A percentile compares a stretch with the other conserved stretches of the same genome.
Conservation (phyloP, 495 filamentous ascomycete genomes). For the Aspergillus nidulans region DNA sequence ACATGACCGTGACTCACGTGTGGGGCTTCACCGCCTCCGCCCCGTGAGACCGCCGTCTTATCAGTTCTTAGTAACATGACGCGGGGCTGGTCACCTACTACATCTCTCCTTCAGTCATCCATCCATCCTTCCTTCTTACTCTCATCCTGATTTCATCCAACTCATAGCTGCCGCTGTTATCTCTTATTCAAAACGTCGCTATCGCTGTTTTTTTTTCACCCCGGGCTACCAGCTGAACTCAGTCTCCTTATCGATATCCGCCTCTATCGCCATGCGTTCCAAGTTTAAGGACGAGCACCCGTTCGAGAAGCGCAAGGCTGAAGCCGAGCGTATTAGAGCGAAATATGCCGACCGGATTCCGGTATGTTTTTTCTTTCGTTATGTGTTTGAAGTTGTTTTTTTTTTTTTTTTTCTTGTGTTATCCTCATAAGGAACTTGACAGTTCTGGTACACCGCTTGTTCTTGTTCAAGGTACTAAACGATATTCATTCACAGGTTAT, state of each 20-base stretch:
- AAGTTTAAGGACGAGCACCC: slow-evolving; percentile 99
- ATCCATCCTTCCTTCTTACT: slow-evolving; percentile 13
- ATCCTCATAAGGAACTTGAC: neutral
- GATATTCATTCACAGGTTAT: slow-evolving; percentile 64
- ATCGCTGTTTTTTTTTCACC: slow-evolving; percentile 1
- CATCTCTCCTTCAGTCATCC: slow-evolving; percentile 20
- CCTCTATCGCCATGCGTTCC: slow-evolving; percentile 66
- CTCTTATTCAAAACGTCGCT: slow-evolving; percentile 13
- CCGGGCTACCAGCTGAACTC: neutral
- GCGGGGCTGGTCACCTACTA: slow-evolving; percentile 25
- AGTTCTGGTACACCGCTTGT: slow-evolving; percentile 38
- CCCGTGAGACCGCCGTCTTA: slow-evolving; percentile 30
- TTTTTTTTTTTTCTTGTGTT: neutral
- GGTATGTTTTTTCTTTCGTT: slow-evolving; percentile 43
- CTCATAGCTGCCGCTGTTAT: slow-evolving; percentile 15
- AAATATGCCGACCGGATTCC: slow-evolving; percentile 99
- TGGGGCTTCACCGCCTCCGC: slow-evolving; percentile 33
- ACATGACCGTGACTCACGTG: slow-evolving; percentile 24
- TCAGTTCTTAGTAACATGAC: slow-evolving; percentile 24
- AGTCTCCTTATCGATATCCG: slow-evolving; percentile 1
- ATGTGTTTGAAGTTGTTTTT: neutral
- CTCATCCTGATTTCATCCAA: slow-evolving; percentile 11
- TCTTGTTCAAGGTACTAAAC: slow-evolving; percentile 37
- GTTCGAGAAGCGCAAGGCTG: slow-evolving; percentile 98
- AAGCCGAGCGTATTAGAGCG: slow-evolving; percentile 97